A percentile compares a stretch with the other conserved stretches of the same genome.
Conservation (phyloP, 345 rosid species). For the Lepidium africanum region DNA sequence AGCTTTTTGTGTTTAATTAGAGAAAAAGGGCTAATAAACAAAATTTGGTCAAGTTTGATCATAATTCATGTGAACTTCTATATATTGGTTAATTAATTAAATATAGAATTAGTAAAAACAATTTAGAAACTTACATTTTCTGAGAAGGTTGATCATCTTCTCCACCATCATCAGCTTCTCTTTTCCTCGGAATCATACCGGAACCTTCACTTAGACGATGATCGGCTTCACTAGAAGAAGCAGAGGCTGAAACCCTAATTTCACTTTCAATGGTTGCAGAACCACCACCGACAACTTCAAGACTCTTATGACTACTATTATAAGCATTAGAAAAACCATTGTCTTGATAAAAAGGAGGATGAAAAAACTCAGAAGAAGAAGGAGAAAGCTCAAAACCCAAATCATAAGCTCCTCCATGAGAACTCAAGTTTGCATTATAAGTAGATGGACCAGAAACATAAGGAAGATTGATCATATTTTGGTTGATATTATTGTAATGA, state of each 20-base stretch:
- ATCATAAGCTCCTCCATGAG: conserved; percentile 40
- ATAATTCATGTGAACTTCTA: conserved; percentile 1
- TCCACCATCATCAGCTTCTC: conserved; percentile 26
- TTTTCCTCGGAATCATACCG: conserved; percentile 31
- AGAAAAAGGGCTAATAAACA: not conserved
- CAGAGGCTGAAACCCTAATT: conserved; percentile 42
- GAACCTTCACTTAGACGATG: conserved; percentile 44
- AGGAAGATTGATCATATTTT: conserved; percentile 9
- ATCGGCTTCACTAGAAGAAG: conserved; percentile 53
- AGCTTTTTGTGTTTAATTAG: not conserved
- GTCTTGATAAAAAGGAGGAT: conserved; percentile 30
- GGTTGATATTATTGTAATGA: conserved; percentile 12
- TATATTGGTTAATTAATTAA: not conserved
- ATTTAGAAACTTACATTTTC: conserved; percentile 37
- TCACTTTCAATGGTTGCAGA: conserved; percentile 24
- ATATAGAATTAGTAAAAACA: not conserved
- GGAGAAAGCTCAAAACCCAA: conserved; percentile 54
- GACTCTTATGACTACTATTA: conserved; percentile 21
- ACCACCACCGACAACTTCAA: conserved; percentile 14
- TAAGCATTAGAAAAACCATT: conserved; percentile 13
- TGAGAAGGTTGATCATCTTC: conserved; percentile 44
- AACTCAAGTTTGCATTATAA: conserved; percentile 19
- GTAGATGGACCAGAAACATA: conserved; percentile 36
- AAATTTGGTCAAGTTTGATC: not conserved
- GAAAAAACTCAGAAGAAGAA: conserved; percentile 35